Percentiles rank a stretch among this genome's conserved stretches.
phyloP scores from a whole-genome alignment of 148 eudicot species.

The Polygonum maritimum region DNA sequence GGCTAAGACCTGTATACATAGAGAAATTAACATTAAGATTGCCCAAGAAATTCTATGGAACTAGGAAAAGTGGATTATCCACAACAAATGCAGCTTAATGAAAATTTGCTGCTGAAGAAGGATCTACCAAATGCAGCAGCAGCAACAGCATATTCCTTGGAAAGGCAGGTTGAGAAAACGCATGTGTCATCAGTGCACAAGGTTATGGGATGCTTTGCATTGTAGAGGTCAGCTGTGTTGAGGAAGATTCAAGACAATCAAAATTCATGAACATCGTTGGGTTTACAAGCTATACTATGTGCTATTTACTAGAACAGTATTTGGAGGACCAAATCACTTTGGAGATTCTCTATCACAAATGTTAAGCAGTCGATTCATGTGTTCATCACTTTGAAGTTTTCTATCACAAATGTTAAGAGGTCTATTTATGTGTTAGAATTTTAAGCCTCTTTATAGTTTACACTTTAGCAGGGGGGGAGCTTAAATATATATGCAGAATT shows the following conservation, averaged over 20 bases:
- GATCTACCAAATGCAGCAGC: conserved; percentile 63
- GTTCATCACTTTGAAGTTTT: not conserved
- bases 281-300: not conserved
- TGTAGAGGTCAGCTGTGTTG: conserved; percentile 60
- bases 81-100: not conserved
- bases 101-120: not conserved
- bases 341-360: not conserved
- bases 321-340: not conserved
- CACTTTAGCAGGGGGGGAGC: not conserved
- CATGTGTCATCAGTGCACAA: conserved; percentile 91
- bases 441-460: not conserved
- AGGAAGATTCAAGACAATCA: not conserved
- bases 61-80: not conserved
- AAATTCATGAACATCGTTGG: not conserved
- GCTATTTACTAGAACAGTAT: not conserved
- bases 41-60: not conserved
- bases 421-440: not conserved
- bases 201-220: conserved; percentile 55
- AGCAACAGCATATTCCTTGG: conserved; percentile 66
- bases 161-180: conserved; percentile 77
- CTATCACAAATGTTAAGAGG: not conserved
- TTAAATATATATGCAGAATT: not conserved
- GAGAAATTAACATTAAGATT: not conserved
- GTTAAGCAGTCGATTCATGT: not conserved
- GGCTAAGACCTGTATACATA: conserved; percentile 41